Evolutionary conservation across 768 basidiomycete species (phyloP).

Genomic region (Rhizopogon vesiculosus): DNA sequence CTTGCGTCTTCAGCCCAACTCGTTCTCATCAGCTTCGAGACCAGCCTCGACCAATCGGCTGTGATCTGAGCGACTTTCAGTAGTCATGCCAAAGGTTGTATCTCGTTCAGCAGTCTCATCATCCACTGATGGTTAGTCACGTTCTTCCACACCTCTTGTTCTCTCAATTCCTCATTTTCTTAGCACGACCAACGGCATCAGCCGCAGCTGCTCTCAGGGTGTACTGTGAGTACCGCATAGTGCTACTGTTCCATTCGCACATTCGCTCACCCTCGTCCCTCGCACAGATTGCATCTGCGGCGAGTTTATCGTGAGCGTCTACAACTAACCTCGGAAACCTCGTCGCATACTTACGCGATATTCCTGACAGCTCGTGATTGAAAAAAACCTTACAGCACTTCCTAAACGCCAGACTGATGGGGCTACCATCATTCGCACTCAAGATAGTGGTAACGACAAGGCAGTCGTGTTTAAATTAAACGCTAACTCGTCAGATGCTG

Average conservation of each 20-base stretch:
- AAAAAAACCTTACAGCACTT: constrained; percentile 63
- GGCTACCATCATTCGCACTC: constrained; percentile 73
- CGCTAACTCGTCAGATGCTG: constrained; percentile 59
- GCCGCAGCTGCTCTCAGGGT: constrained; percentile 74
- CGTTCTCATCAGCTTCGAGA: constrained; percentile 3
- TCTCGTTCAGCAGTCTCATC: constrained; percentile 87
- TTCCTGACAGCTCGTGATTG: constrained; percentile 66
- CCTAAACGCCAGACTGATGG: constrained; percentile 75
- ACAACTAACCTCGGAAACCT: background rate
- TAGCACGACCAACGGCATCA: constrained; percentile 77
- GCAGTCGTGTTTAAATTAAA: constrained; percentile 86
- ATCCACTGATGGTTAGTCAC: constrained; percentile 69
- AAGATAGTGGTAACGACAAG: constrained; percentile 51
- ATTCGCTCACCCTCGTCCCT: constrained; percentile 10
- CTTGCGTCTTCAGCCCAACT: constrained; percentile 7
- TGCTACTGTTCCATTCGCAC: constrained; percentile 2
- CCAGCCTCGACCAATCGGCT: background rate
- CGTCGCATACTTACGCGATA: constrained; percentile 1
- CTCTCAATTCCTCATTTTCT: constrained; percentile 6
- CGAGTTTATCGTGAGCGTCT: constrained; percentile 71
- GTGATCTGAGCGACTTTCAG: background rate
- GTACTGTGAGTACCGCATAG: constrained; percentile 55
- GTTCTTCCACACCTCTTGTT: background rate
- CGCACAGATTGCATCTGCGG: constrained; percentile 78
- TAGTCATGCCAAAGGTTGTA: constrained; percentile 84